Percentiles rank a stretch among this genome's conserved stretches.
Evolutionary conservation across 2,329 filamentous ascomycete genomes (phyloP).

Genomic region (Elsinoe fawcettii): DNA sequence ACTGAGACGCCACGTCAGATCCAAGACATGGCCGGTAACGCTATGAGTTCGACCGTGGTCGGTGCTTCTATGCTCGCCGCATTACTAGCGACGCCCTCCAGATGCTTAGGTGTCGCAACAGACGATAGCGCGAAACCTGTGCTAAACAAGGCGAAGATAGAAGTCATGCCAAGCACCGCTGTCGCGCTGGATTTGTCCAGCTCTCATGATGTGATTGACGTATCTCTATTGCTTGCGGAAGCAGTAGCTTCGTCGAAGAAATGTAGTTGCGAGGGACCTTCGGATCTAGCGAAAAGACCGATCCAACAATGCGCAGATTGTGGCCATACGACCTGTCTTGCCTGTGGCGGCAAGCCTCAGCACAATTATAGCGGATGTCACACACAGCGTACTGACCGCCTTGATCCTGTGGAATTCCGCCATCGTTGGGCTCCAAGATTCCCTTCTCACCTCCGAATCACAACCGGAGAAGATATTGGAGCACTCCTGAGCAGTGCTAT

Average conservation of each 20-base stretch:
- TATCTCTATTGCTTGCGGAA: not conserved
- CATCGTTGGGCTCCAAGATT: conserved; percentile 35
- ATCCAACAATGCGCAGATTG: conserved; percentile 47
- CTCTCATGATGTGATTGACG: not conserved
- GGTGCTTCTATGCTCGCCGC: conserved; percentile 54
- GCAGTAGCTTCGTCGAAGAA: conserved; percentile 20
- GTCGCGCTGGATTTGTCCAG: not conserved
- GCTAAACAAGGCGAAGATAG: not conserved
- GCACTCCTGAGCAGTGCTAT: not conserved
- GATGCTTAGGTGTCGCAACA: not conserved
- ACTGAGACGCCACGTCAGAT: conserved; percentile 51
- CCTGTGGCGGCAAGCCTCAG: conserved; percentile 48
- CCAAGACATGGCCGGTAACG: conserved; percentile 68
- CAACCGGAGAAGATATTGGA: conserved; percentile 22
- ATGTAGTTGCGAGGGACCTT: conserved; percentile 52
- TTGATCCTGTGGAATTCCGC: conserved; percentile 39
- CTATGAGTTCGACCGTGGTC: conserved; percentile 69
- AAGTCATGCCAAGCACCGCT: not conserved
- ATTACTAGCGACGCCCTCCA: conserved; percentile 40
- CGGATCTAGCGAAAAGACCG: conserved; percentile 29
- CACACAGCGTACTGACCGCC: conserved; percentile 24
- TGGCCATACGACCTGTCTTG: conserved; percentile 46
- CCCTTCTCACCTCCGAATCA: conserved; percentile 36
- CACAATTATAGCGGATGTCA: conserved; percentile 35
- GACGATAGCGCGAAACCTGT: not conserved